Conservation (phyloP, 345 rosid species). For the Salix brachista region DNA sequence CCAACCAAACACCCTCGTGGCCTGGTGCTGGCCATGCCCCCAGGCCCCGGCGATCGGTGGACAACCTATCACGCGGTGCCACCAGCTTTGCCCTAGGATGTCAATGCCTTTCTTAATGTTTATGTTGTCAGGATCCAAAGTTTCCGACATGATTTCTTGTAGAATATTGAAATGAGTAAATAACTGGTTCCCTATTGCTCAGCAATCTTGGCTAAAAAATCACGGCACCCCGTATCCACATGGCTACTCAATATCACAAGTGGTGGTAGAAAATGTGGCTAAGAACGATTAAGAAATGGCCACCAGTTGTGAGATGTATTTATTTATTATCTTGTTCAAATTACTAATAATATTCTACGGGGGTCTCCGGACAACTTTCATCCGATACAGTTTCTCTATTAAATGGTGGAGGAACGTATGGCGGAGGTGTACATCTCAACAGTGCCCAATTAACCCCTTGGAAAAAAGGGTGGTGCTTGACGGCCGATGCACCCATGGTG, state of each 20-base stretch:
- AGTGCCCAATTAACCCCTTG: conserved; percentile 92
- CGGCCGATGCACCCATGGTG: conserved; percentile 72
- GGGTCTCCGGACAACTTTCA: conserved; percentile 63
- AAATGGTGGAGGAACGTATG: conserved; percentile 71
- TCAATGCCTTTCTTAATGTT: background rate
- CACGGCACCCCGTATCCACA: background rate
- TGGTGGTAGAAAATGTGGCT: background rate
- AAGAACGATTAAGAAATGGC: background rate
- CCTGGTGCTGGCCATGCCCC: background rate
- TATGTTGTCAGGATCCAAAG: background rate
- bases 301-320: background rate
- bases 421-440: conserved; percentile 75
- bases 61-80: conserved; percentile 20
- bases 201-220: background rate
- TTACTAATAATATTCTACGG: conserved; percentile 66
- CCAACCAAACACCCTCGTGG: background rate
- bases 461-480: conserved; percentile 76
- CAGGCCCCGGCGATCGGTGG: conserved; percentile 15
- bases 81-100: conserved; percentile 13
- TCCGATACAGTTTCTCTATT: conserved; percentile 54
- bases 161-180: background rate
- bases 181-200: background rate
- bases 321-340: background rate
- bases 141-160: background rate
- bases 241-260: background rate